Conservation (phyloP, 2,329 filamentous ascomycete genomes). For the Beauveria scarabaeidicola region DNA sequence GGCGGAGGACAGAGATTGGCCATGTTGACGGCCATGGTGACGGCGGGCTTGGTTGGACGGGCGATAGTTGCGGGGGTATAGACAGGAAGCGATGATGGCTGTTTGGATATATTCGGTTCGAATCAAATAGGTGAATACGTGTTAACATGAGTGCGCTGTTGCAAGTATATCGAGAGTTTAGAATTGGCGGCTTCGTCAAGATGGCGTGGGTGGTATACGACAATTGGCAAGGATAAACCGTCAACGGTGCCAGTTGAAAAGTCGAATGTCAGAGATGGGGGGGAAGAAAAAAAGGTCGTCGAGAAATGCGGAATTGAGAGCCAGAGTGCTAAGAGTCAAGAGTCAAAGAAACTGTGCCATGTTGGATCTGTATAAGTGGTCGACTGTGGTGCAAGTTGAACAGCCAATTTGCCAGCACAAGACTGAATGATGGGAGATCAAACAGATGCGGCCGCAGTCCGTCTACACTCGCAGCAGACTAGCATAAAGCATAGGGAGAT, state of each 20-base stretch:
- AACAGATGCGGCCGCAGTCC: background rate
- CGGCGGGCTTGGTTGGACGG: background rate
- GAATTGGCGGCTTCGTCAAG: background rate
- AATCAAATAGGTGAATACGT: background rate
- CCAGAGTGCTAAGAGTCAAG: background rate
- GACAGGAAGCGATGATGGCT: background rate
- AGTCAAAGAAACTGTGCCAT: conserved; percentile 1
- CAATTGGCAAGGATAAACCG: background rate
- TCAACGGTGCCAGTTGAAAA: background rate
- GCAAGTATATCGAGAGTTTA: background rate
- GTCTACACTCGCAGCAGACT: background rate
- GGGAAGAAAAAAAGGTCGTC: background rate
- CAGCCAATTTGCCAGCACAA: background rate
- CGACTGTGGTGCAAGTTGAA: background rate
- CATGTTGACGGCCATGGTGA: background rate
- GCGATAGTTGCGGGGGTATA: background rate
- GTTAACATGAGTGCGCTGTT: background rate
- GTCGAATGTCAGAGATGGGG: background rate
- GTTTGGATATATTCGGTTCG: background rate
- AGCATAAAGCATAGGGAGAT: background rate
- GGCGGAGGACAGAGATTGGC: conserved; percentile 52
- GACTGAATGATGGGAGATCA: conserved; percentile 4
- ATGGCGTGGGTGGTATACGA: background rate
- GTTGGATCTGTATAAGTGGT: background rate
- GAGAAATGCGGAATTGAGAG: background rate